phyloP scores from a whole-genome alignment of 495 filamentous ascomycete genomes.

The Aspergillus olivimuriae region DNA sequence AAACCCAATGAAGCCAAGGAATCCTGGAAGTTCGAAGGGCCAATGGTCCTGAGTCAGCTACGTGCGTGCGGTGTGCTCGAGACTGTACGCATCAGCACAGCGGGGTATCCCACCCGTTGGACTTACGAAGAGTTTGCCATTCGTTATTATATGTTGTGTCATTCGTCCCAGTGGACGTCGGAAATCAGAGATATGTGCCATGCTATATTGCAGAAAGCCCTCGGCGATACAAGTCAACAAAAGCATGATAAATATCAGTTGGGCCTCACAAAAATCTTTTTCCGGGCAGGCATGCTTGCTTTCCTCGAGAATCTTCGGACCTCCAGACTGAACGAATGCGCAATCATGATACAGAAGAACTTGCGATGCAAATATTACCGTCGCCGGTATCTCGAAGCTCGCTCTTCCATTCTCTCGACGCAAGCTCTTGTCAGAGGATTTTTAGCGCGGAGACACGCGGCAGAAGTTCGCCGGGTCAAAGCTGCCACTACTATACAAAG shows the following conservation, averaged over 20 bases:
- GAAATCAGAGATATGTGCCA: conserved; percentile 93
- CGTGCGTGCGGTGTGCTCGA: conserved; percentile 98
- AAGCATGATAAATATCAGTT: conserved; percentile 94
- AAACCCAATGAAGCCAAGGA: conserved; percentile 98
- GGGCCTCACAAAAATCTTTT: conserved; percentile 97
- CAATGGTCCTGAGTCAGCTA: conserved; percentile 97
- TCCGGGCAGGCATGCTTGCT: conserved; percentile 97
- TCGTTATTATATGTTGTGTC: conserved; percentile 97
- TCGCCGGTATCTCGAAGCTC: conserved; percentile 81
- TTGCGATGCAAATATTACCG: conserved; percentile 91
- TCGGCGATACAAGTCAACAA: conserved; percentile 71
- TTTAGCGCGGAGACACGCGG: conserved; percentile 67
- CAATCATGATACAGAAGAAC: conserved; percentile 99
- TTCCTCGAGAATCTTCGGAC: conserved; percentile 94
- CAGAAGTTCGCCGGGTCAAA: conserved; percentile 74
- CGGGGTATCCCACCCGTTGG: conserved; percentile 96
- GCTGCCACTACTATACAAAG: conserved; percentile 92
- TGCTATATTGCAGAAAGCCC: conserved; percentile 82
- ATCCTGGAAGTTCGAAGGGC: conserved; percentile 96
- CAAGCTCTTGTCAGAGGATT: conserved; percentile 71
- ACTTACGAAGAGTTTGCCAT: conserved; percentile 98
- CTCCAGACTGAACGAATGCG: conserved; percentile 82
- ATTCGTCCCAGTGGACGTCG: conserved; percentile 82
- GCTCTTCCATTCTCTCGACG: conserved; percentile 69
- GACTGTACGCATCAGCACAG: conserved; percentile 95